Conservation (phyloP, 495 filamentous ascomycete genomes). For the Lepidopterella palustris region DNA sequence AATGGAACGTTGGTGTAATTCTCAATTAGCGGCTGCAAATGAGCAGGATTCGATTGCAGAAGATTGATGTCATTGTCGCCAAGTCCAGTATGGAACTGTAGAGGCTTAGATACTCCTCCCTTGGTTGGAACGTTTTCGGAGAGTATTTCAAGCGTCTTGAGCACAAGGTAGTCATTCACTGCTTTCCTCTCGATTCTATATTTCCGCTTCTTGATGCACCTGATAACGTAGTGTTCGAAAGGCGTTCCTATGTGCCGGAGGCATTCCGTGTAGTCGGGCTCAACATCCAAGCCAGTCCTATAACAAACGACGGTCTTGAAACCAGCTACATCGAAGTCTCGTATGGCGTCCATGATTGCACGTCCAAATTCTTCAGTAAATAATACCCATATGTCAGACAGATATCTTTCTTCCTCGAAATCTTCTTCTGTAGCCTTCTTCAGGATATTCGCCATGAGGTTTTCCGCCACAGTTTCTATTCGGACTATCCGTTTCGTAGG, state of each 20-base stretch:
- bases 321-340: conserved; percentile 63
- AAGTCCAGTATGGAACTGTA: conserved; percentile 84
- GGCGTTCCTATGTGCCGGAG: conserved; percentile 20
- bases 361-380: conserved; percentile 44
- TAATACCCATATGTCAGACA: conserved; percentile 29
- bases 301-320: conserved; percentile 89
- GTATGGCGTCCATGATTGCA: conserved; percentile 47
- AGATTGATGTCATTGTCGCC: conserved; percentile 79
- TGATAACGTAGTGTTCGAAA: conserved; percentile 29
- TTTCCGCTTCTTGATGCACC: conserved; percentile 28
- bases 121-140: conserved; percentile 30
- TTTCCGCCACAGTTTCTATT: conserved; percentile 70
- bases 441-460: conserved; percentile 48
- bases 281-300: conserved; percentile 63
- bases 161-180: conserved; percentile 62
- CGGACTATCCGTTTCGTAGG: conserved; percentile 72
- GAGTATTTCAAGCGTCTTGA: conserved; percentile 42
- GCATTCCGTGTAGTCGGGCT: conserved; percentile 26
- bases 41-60: conserved; percentile 63
- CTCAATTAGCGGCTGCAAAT: conserved; percentile 68
- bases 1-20: conserved; percentile 62
- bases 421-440: conserved; percentile 25
- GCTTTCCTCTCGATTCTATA: conserved; percentile 56
- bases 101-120: conserved; percentile 49
- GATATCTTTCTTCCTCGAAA: conserved; percentile 25